Conservation (phyloP, 2,329 filamentous ascomycete species). For the Phialocephala subalpina region DNA sequence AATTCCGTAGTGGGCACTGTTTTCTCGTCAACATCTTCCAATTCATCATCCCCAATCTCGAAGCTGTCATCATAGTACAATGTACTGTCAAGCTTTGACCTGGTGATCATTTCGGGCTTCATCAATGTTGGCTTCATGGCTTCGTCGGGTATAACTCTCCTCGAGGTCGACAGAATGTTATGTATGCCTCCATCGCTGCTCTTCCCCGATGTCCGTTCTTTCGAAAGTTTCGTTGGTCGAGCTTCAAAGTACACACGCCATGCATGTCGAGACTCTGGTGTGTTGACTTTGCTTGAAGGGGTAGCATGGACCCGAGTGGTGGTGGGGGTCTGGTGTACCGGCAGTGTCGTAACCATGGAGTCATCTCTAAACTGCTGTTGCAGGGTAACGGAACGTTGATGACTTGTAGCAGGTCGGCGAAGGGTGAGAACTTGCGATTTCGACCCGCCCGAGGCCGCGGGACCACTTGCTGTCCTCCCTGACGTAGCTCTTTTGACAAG, state of each 20-base stretch:
- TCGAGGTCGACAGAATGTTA: conserved; percentile 39
- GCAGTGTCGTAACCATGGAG: conserved; percentile 30
- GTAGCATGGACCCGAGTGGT: conserved; percentile 28
- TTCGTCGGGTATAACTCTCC: conserved; percentile 41
- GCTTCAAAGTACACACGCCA: conserved; percentile 45
- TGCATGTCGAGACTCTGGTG: conserved; percentile 32
- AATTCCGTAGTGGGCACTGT: conserved; percentile 38
- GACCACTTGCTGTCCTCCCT: conserved; percentile 54
- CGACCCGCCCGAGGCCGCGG: conserved; percentile 53
- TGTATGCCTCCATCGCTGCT: conserved; percentile 37
- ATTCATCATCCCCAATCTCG: conserved; percentile 35
- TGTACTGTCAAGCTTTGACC: conserved; percentile 21
- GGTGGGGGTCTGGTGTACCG: conserved; percentile 26
- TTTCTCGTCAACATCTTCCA: conserved; percentile 26
- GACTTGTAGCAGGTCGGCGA: conserved; percentile 79
- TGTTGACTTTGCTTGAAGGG: conserved; percentile 30
- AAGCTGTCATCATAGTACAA: conserved; percentile 39
- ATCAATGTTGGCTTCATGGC: conserved; percentile 40
- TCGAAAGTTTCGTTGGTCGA: conserved; percentile 41
- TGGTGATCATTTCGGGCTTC: conserved; percentile 41
- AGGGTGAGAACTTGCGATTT: conserved; percentile 71
- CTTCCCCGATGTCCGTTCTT: conserved; percentile 39
- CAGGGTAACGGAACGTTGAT: conserved; percentile 77
- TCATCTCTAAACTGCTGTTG: conserved; percentile 55
- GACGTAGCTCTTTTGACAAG: conserved; percentile 77